Base-by-base conservation (phyloP, 2,329 filamentous ascomycete species). In the Coniochaeta sp. region DNA sequence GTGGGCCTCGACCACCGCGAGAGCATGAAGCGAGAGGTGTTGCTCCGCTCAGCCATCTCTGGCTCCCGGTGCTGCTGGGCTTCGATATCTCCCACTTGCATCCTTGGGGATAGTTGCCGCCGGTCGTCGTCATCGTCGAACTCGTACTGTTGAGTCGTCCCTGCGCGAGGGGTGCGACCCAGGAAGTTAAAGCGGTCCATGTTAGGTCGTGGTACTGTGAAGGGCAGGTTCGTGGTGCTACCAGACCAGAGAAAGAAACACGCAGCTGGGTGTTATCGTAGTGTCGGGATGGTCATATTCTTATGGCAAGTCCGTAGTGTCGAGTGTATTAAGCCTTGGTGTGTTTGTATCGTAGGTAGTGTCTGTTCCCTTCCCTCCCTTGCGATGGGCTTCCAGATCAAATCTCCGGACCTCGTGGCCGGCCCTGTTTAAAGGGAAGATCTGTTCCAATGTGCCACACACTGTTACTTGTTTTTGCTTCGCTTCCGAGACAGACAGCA, bases 11-110 rank as follows among this genome's bases (percentile, higher is more conserved):
- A 56, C 27, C 65, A 62, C 12, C 62, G 61, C 30, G 57, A 55
- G 26, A 65, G 58, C 45, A 31, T 31, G 53, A 65, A 60, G 28
- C 58, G 55, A 18, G 46, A 47, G 46, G 46, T 38, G 38, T 7
- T 53, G 6, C 56, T 50, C 8, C 61, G 62, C 51, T 66, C 60
- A 27, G 58, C 46, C 65, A 67, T 66, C 45, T 65, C 61, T 6
- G 53, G 55, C 28, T 51, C 4, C 14, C 14, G 38, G 26, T 12
- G 45, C 14, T 48, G 45, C 38, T 53, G 47, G 33, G 53, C 28
- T 28, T 40, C 20, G 38, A 47, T 32, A 30, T 46, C 30, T 13
- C 20, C 53, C 13, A 51, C 55, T 2, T 54, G 55, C n/a, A 50
- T 31, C 46, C 45, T 40, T 24, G 30, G 18, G 28, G 27, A 47